Conservation (phyloP, 2,329 filamentous ascomycete species). For the Didymella exigua region DNA sequence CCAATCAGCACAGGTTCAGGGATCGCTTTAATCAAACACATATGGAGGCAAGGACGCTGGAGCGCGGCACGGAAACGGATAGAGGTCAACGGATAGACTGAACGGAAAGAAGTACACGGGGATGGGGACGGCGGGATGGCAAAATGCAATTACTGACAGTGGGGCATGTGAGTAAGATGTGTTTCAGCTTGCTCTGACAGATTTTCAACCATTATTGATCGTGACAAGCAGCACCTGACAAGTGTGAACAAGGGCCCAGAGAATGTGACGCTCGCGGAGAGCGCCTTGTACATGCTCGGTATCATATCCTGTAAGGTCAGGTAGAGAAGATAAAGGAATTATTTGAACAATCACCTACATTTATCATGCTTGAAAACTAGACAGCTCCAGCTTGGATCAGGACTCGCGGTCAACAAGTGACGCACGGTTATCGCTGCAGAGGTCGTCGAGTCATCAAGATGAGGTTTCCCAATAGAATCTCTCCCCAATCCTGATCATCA, state of each 20-base stretch:
- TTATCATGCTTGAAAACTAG: background rate
- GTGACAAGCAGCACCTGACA: no score
- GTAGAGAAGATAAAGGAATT: no score
- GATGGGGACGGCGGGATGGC: background rate
- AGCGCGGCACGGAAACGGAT: background rate
- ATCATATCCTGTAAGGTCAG: no score
- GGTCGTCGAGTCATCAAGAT: background rate
- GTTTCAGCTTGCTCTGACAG: background rate
- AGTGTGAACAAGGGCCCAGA: no score
- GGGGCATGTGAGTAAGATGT: background rate
- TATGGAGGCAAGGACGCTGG: background rate
- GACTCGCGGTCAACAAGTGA: background rate
- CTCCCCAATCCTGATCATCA: background rate
- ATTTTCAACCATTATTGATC: background rate
- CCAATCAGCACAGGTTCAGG: background rate
- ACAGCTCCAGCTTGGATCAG: background rate
- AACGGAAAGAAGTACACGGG: background rate
- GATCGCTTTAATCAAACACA: background rate
- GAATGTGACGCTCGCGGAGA: no score
- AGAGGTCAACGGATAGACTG: background rate
- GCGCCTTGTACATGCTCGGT: no score
- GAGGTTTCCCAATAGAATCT: background rate
- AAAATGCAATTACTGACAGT: background rate
- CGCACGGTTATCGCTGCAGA: background rate
- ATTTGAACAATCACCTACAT: no score